phyloP scores from a whole-genome alignment of 306 rosid species.

The Phaseolus lunatus region DNA sequence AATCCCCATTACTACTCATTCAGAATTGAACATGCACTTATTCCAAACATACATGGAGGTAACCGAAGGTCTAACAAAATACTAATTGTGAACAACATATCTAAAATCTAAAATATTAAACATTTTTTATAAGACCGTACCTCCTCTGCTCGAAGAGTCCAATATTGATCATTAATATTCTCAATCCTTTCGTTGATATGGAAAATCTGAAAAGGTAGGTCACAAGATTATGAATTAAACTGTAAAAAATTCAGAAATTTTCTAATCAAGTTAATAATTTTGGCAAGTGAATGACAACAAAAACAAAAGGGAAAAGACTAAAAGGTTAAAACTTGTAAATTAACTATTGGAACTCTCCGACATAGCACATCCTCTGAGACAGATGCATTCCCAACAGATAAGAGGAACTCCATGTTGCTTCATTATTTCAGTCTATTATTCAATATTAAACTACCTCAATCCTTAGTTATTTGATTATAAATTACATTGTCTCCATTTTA shows the following conservation, averaged over 20 bases:
- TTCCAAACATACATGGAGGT: background rate
- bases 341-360: background rate
- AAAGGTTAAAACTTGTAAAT: background rate
- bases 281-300: too few species aligned
- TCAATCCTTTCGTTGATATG: constrained; percentile 73
- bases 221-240: constrained; percentile 7
- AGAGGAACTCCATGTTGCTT: background rate
- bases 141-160: constrained; percentile 90
- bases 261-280: background rate
- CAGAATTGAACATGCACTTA: background rate
- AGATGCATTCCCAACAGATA: background rate
- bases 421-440: background rate
- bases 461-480: background rate
- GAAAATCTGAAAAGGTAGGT: constrained; percentile 59
- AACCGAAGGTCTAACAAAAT: background rate
- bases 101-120: constrained; percentile 2
- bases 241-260: background rate
- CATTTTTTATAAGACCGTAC: too few species aligned
- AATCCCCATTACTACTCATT: background rate
- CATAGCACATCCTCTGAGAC: background rate
- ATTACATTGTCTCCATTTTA: background rate
- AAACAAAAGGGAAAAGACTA: too few species aligned
- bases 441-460: background rate
- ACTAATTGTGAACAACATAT: background rate
- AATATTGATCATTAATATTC: constrained; percentile 55